These are phyloP conservation scores for Colletotrichum lini DNA, from an alignment of 2,329 filamentous ascomycete species.

Conservation along the genomic window DNA sequence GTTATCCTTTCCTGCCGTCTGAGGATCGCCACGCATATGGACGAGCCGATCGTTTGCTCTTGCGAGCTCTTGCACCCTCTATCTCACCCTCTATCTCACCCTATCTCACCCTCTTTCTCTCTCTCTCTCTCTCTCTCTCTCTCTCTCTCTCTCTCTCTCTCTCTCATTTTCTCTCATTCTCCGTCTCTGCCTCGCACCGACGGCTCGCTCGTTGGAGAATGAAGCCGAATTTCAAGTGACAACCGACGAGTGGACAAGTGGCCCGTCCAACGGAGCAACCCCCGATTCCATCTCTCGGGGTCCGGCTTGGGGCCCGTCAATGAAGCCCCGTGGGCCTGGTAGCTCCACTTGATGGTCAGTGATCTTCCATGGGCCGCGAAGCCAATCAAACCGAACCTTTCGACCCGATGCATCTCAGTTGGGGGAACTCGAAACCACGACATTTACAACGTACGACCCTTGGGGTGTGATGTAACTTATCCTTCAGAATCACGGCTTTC, in stretches of 20 bases:
- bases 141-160: no score
- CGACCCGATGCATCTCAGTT: background rate
- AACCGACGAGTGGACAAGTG: no score
- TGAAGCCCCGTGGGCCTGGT: background rate
- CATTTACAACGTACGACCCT: no score
- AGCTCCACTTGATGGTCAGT: conserved; percentile 4
- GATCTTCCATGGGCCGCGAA: background rate
- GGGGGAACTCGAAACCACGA: no score
- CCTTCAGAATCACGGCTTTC: no score
- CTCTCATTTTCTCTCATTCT: no score
- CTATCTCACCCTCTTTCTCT: no score
- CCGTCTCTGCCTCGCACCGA: background rate
- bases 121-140: no score
- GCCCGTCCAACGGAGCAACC: background rate
- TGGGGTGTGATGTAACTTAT: no score
- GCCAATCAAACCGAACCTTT: background rate
- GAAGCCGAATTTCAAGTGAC: background rate
- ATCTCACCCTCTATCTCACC: background rate
- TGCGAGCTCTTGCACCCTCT: no score
- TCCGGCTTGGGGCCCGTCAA: background rate
- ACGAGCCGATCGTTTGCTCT: background rate
- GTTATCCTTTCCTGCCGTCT: conserved; percentile 22
- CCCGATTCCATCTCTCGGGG: background rate
- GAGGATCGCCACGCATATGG: conserved; percentile 1
- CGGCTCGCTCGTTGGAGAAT: conserved; percentile 1